Conservation (phyloP, 2,329 filamentous ascomycete genomes). For the Pyrenochaeta sp. region DNA sequence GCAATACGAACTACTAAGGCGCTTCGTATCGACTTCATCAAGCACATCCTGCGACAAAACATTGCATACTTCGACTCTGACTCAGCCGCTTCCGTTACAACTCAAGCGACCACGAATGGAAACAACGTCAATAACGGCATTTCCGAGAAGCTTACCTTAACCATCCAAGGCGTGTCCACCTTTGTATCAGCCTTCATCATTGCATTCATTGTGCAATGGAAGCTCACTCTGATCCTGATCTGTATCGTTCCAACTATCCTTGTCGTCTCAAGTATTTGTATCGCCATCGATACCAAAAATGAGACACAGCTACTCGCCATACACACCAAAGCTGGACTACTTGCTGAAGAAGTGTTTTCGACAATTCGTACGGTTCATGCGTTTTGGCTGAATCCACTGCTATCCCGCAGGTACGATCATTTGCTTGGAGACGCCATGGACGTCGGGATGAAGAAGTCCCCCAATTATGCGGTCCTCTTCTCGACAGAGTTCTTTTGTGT, state of each 20-base stretch:
- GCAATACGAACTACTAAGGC: slow-evolving; percentile 62
- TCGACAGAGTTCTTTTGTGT: slow-evolving; percentile 55
- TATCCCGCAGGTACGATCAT: slow-evolving; percentile 55
- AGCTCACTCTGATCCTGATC: slow-evolving; percentile 79
- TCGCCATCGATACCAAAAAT: slow-evolving; percentile 47
- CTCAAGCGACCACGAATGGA: slow-evolving; percentile 91
- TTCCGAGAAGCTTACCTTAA: slow-evolving; percentile 53
- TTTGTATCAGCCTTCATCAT: slow-evolving; percentile 90
- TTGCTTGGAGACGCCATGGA: slow-evolving; percentile 53
- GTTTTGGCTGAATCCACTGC: slow-evolving; percentile 57
- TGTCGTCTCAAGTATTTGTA: slow-evolving; percentile 36
- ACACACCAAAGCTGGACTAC: slow-evolving; percentile 55
- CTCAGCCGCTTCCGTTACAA: slow-evolving; percentile 91
- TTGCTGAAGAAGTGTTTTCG: slow-evolving; percentile 61
- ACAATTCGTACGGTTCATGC: slow-evolving; percentile 59
- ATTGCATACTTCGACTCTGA: slow-evolving; percentile 73
- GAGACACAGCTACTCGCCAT: slow-evolving; percentile 51
- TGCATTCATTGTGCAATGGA: slow-evolving; percentile 91
- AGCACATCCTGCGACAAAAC: slow-evolving; percentile 63
- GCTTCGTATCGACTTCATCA: slow-evolving; percentile 68
- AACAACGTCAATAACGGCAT: slow-evolving; percentile 94
- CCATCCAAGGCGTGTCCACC: slow-evolving; percentile 51
- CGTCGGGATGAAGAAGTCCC: slow-evolving; percentile 56
- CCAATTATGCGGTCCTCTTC: slow-evolving; percentile 54
- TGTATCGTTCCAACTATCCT: slow-evolving; percentile 58